Evolutionary conservation across 768 basidiomycete species (phyloP), one percentile per base, ranked within the genome.

Genomic region (Nidularia sp.): DNA sequence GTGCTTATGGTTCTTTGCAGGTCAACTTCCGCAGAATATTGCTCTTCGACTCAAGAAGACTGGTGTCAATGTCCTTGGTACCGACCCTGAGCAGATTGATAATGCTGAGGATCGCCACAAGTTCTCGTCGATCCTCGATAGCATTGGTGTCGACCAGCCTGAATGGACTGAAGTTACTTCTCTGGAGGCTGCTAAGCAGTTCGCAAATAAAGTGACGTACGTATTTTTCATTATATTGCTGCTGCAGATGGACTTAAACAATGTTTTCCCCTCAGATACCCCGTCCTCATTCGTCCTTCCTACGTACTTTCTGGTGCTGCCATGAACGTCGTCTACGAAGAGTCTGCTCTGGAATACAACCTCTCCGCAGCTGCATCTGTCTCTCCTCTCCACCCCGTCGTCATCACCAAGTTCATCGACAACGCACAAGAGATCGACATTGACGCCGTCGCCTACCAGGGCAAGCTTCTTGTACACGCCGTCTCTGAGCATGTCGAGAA

Each of bases 401-500:
- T 99, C 64, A 86, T 99, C 70, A 93, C 96, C 61, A 98, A 98
- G 70, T 99, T 98, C 82, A 99, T 99, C 62, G 93, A 96, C 67
- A 84, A 86, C 58, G 96, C 97, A 5, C 94, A 98, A 69, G 97
- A 98, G 68, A 96, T 99, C 56, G 97, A 99, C 57, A 85, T 98
- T 44, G 97, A 99, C 63, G 97, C 95, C 41, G 97, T 98, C 50
- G 96, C 93, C 1, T 83, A 98, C 77, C 74, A 93, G 55, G 97
- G 97, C 57, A 81, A 85, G 58, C 88, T 98, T 7, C 80, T 98
- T 48, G 82, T 99, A 32, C 96, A 98, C 61, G 96, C 96, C 49
- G 81, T 99, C 52, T 98, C 96, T 3, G 97, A 99, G 68, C 97
- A 99, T 67, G 93, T 98, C 52, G 97, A 99, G 72, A 94, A 97